Percentiles rank a stretch among this genome's conserved stretches.
These are phyloP conservation scores for Zygoascus ofunaensis DNA, from an alignment of 805 yeast genomes.

Conservation along the genomic window DNA sequence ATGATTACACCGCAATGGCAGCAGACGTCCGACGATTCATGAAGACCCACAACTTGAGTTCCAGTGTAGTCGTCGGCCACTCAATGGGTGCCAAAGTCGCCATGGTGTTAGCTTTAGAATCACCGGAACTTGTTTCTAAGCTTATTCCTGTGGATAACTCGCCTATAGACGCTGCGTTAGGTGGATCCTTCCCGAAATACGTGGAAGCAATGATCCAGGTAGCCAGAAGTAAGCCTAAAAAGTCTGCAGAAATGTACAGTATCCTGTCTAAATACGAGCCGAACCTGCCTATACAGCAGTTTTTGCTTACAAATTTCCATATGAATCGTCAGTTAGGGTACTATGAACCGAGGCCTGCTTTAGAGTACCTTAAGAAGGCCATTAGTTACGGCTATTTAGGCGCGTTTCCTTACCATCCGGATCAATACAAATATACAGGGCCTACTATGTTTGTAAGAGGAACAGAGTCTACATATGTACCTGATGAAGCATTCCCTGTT, in stretches of 20 bases:
- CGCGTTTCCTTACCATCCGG: slow-evolving; percentile 64
- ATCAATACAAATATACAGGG: slow-evolving; percentile 47
- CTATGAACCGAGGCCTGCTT: slow-evolving; percentile 53
- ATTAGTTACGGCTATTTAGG: slow-evolving; percentile 54
- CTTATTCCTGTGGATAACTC: slow-evolving; percentile 82
- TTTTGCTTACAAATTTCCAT: slow-evolving; percentile 60
- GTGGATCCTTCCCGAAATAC: slow-evolving; percentile 57
- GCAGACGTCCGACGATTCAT: slow-evolving; percentile 78
- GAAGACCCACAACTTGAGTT: slow-evolving; percentile 31
- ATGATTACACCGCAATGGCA: slow-evolving; percentile 74
- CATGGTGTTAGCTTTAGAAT: slow-evolving; percentile 70
- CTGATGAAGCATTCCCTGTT: slow-evolving; percentile 31
- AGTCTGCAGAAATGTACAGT: slow-evolving; percentile 59
- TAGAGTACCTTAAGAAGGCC: slow-evolving; percentile 50
- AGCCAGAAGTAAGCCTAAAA: slow-evolving; percentile 36
- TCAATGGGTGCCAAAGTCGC: slow-evolving; percentile 82
- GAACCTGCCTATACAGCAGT: slow-evolving; percentile 56
- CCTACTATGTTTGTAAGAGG: slow-evolving; percentile 81
- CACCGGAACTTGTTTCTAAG: slow-evolving; percentile 51
- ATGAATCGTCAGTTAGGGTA: slow-evolving; percentile 33
- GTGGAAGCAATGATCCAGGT: slow-evolving; percentile 54
- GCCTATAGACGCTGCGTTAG: slow-evolving; percentile 58
- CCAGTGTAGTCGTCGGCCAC: slow-evolving; percentile 33
- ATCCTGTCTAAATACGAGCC: slow-evolving; percentile 55
- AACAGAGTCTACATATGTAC: slow-evolving; percentile 47